These are phyloP conservation scores for Penicillium polonicum DNA, from an alignment of 2,329 filamentous ascomycete genomes.

Conservation along the genomic window DNA sequence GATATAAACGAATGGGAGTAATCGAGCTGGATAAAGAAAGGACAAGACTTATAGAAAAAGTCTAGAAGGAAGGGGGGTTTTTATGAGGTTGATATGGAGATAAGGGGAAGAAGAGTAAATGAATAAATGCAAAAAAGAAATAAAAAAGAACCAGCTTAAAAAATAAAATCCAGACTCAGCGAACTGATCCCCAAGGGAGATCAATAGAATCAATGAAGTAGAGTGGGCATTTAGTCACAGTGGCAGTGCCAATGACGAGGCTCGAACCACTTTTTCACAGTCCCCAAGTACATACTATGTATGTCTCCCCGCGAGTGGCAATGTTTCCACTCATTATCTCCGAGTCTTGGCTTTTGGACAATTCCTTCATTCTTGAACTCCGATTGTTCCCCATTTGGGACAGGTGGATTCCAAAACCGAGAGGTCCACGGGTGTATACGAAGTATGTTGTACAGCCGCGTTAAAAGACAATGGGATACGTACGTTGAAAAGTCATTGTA, in stretches of 20 bases:
- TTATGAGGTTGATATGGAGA: slow-evolving; percentile 21
- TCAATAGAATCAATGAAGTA: slow-evolving; percentile 19
- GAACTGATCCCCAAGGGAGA: slow-evolving; percentile 13
- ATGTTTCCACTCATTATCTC: slow-evolving; percentile 13
- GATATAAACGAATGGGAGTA: slow-evolving; percentile 1
- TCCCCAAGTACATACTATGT: background rate
- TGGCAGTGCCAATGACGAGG: slow-evolving; percentile 15
- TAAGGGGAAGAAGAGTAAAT: slow-evolving; percentile 13
- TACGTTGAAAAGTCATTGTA: background rate
- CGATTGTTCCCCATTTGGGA: background rate
- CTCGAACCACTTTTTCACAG: slow-evolving; percentile 10
- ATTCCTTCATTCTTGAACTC: slow-evolving; percentile 5
- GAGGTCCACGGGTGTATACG: background rate
- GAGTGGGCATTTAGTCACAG: slow-evolving; percentile 25
- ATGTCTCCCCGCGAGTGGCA: slow-evolving; percentile 22
- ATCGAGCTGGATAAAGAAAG: slow-evolving; percentile 20
- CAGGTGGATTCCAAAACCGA: background rate
- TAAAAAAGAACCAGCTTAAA: no score
- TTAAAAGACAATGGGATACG: background rate
- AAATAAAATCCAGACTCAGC: slow-evolving; percentile 2
- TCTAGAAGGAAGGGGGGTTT: slow-evolving; percentile 22
- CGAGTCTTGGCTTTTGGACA: background rate
- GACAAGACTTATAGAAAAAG: slow-evolving; percentile 23
- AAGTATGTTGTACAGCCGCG: background rate
- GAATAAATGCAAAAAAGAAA: slow-evolving; percentile 10